A percentile compares a stretch with the other conserved stretches of the same genome.
These are phyloP conservation scores for Penicillium nordicum DNA, from an alignment of 2,329 filamentous ascomycete species.

Conservation along the genomic window DNA sequence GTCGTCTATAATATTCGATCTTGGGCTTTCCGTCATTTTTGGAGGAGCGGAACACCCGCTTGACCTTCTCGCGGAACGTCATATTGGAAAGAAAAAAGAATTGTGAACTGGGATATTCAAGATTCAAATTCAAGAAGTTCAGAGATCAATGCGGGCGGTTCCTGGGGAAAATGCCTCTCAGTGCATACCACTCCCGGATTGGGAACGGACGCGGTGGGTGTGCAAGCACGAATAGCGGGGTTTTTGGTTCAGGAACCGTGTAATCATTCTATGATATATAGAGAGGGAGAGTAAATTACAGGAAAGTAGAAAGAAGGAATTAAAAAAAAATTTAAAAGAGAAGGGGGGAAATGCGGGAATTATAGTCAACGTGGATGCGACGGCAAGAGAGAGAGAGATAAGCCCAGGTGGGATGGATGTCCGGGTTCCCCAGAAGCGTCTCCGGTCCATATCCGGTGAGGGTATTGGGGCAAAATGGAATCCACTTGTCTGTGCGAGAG, in stretches of 20 bases:
- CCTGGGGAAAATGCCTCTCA: constrained; percentile 24
- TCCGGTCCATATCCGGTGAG: constrained; percentile 17
- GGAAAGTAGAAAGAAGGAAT: neutral
- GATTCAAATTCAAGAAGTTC: constrained; percentile 4
- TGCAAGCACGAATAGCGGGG: constrained; percentile 34
- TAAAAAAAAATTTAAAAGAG: neutral
- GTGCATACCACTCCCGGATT: constrained; percentile 29
- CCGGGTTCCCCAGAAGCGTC: constrained; percentile 11
- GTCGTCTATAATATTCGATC: constrained; percentile 48
- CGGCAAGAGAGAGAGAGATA: constrained; percentile 6
- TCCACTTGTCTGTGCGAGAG: constrained; percentile 4
- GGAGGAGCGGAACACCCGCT: constrained; percentile 34
- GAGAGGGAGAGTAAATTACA: neutral
- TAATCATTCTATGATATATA: constrained; percentile 27
- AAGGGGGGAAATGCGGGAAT: constrained; percentile 4
- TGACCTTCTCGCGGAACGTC: constrained; percentile 40
- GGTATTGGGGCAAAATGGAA: constrained; percentile 8
- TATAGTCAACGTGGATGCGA: constrained; percentile 10
- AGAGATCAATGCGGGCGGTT: constrained; percentile 14
- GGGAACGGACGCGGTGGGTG: constrained; percentile 30
- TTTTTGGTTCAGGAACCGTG: constrained; percentile 12
- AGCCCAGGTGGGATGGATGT: neutral
- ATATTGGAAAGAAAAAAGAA: constrained; percentile 24
- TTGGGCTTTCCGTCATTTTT: constrained; percentile 34
- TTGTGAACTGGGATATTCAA: constrained; percentile 3